Evolutionary conservation across 2,329 filamentous ascomycete species (phyloP).

Genomic region (Aspergillus sp.): DNA sequence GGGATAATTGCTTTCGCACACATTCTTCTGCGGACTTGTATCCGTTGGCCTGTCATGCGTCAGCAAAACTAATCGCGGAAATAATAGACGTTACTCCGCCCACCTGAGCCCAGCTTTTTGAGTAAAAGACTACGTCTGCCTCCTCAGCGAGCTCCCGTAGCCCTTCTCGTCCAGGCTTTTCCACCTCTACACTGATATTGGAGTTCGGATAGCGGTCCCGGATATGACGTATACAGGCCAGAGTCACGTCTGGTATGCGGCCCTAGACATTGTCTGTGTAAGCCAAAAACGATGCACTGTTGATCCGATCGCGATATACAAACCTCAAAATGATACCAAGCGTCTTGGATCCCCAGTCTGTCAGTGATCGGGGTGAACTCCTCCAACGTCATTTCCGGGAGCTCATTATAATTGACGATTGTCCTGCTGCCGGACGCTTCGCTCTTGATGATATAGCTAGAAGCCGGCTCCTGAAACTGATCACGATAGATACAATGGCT

Average conservation of each 20-base stretch:
- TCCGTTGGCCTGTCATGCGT: conserved; percentile 29
- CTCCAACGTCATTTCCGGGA: conserved; percentile 64
- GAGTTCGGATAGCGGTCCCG: conserved; percentile 47
- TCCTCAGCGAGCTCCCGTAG: conserved; percentile 59
- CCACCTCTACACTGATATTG: conserved; percentile 68
- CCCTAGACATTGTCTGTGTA: conserved; percentile 46
- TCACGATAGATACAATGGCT: conserved; percentile 61
- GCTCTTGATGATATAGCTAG: conserved; percentile 69
- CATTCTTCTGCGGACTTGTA: conserved; percentile 53
- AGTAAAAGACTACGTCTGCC: conserved; percentile 74
- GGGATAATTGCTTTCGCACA: conserved; percentile 46
- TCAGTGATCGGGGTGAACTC: conserved; percentile 57
- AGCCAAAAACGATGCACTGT: background rate
- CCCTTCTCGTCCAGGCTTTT: conserved; percentile 65
- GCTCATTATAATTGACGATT: conserved; percentile 67
- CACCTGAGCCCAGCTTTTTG: conserved; percentile 69
- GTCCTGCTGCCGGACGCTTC: conserved; percentile 61
- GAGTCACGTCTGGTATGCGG: conserved; percentile 61
- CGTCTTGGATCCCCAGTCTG: conserved; percentile 35
- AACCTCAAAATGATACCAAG: conserved; percentile 74
- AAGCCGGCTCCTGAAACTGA: conserved; percentile 57
- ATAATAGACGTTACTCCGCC: background rate
- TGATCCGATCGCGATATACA: background rate
- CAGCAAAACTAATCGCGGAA: background rate
- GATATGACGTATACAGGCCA: conserved; percentile 60